Conservation (phyloP, 2,329 filamentous ascomycete genomes). For the Scedosporium minutisporum region DNA sequence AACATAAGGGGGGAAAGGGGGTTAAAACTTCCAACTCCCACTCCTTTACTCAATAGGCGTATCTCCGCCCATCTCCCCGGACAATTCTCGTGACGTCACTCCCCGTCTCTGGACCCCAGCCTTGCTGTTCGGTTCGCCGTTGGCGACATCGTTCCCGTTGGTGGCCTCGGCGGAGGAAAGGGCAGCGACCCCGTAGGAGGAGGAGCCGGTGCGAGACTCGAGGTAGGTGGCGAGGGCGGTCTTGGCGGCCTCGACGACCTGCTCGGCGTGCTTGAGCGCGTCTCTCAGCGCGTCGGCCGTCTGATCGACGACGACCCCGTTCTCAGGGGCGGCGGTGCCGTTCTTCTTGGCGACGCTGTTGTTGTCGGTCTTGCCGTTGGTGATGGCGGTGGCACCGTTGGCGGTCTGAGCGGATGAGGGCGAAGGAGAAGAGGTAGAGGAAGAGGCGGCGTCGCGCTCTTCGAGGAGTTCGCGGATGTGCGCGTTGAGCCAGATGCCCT, state of each 20-base stretch:
- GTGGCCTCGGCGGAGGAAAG: background rate
- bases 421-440: background rate
- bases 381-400: conserved; percentile 4
- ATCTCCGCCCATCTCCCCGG: conserved; percentile 55
- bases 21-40: background rate
- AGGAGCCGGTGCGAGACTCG: conserved; percentile 9
- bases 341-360: conserved; percentile 8
- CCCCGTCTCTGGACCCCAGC: conserved; percentile 27
- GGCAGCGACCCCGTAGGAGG: conserved; percentile 11
- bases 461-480: conserved; percentile 49
- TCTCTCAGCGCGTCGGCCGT: conserved; percentile 32
- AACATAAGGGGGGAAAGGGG: background rate
- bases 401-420: no score
- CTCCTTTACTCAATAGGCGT: conserved; percentile 25
- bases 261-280: conserved; percentile 35
- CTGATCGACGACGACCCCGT: conserved; percentile 20
- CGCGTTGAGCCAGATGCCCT: conserved; percentile 50
- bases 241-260: conserved; percentile 34
- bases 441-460: conserved; percentile 19
- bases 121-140: conserved; percentile 5
- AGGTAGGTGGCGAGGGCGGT: conserved; percentile 31
- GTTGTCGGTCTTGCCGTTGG: conserved; percentile 1
- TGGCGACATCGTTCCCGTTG: conserved; percentile 9
- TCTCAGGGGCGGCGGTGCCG: conserved; percentile 8
- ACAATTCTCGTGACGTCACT: conserved; percentile 43